Conservation (phyloP, 2,329 filamentous ascomycete genomes). For the Xylaria sp. region DNA sequence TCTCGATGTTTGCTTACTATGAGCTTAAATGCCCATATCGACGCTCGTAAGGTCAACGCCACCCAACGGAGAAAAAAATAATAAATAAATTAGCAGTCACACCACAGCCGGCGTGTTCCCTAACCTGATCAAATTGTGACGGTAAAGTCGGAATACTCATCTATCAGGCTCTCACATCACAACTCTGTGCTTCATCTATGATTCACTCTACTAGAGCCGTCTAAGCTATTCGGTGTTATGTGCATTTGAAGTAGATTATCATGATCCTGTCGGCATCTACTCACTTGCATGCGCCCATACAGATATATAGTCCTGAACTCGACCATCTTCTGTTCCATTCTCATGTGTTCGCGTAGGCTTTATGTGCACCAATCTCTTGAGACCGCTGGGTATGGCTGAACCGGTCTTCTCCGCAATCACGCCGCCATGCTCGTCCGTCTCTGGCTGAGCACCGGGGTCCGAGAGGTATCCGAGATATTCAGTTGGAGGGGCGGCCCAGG, state of each 20-base stretch:
- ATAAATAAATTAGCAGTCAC: no score
- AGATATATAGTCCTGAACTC: slow-evolving; percentile 56
- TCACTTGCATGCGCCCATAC: slow-evolving; percentile 49
- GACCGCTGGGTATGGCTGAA: slow-evolving; percentile 45
- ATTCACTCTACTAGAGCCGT: neutral
- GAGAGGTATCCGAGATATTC: slow-evolving; percentile 75
- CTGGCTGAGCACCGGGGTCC: slow-evolving; percentile 69
- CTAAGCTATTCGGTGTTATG: neutral
- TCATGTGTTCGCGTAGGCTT: slow-evolving; percentile 57
- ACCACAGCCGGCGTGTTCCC: no score
- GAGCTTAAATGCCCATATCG: no score
- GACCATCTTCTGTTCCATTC: slow-evolving; percentile 44
- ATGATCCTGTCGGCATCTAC: neutral
- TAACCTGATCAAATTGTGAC: neutral
- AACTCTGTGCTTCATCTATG: neutral
- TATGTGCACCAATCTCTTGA: slow-evolving; percentile 54
- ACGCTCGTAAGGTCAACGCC: no score
- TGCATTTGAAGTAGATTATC: neutral
- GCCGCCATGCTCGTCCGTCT: slow-evolving; percentile 57
- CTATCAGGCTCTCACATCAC: neutral
- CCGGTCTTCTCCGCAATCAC: slow-evolving; percentile 44
- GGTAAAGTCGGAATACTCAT: neutral
- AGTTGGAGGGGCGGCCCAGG: slow-evolving; percentile 71
- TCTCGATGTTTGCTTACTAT: no score
- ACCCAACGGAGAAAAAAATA: no score